Evolutionary conservation across 2,329 filamentous ascomycete genomes (phyloP).

Genomic region (Colletotrichum liaoningense): DNA sequence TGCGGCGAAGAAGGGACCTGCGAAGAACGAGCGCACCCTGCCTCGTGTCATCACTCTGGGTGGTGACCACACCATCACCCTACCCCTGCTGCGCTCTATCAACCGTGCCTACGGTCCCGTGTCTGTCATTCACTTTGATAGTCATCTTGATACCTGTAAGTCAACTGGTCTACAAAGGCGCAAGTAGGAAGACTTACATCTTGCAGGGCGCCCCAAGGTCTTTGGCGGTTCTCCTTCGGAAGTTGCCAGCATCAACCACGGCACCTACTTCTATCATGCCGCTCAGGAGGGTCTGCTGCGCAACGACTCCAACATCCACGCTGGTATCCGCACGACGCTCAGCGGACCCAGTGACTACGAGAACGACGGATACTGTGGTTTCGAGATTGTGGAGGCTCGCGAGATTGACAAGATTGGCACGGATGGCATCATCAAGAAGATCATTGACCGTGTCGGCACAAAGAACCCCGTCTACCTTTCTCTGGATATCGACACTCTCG

Average conservation of each 20-base stretch:
- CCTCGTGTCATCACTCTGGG: conserved; percentile 84
- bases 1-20: conserved; percentile 73
- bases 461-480: conserved; percentile 82
- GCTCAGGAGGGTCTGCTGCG: conserved; percentile 79
- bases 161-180: conserved; percentile 32
- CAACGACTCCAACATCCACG: conserved; percentile 90
- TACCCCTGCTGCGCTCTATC: conserved; percentile 69
- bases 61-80: conserved; percentile 72
- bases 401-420: conserved; percentile 64
- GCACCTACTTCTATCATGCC: conserved; percentile 90
- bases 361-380: conserved; percentile 87
- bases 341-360: conserved; percentile 84
- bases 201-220: conserved; percentile 83
- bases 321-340: conserved; percentile 85
- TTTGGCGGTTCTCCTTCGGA: conserved; percentile 85
- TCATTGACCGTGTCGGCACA: conserved; percentile 79
- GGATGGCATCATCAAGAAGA: conserved; percentile 82
- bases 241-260: conserved; percentile 84
- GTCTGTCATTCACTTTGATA: conserved; percentile 72
- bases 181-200: conserved; percentile 36
- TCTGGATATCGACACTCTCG: conserved; percentile 89
- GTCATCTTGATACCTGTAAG: conserved; percentile 75
- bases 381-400: conserved; percentile 81
- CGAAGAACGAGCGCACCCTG: conserved; percentile 79
- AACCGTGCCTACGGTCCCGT: conserved; percentile 71